phyloP scores from a whole-genome alignment of 345 rosid species.

The Raphanus raphanistrum region DNA sequence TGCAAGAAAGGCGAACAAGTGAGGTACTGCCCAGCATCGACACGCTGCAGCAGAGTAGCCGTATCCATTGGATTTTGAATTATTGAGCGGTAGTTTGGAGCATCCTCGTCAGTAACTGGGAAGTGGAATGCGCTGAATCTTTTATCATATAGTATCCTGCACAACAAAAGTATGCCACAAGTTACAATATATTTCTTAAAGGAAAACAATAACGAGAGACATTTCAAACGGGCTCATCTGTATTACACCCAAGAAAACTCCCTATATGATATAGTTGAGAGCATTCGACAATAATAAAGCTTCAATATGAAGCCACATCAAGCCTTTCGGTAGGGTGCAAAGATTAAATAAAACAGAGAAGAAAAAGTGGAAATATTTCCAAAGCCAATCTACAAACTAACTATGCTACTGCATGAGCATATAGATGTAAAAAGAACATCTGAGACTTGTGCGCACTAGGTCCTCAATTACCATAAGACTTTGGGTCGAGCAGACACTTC shows the following conservation, averaged over 20 bases:
- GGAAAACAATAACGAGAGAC: not conserved
- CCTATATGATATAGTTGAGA: not conserved
- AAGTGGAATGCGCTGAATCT: constrained; percentile 90
- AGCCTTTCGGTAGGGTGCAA: not conserved
- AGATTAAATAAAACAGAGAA: too few species aligned
- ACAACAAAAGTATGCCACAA: constrained; percentile 7
- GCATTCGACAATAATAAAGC: not conserved
- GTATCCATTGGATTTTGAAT: constrained; percentile 95
- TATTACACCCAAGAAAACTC: not conserved
- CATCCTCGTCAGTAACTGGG: constrained; percentile 95
- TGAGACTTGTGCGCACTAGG: not conserved
- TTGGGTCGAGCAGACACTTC: not conserved
- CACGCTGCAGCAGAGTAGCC: constrained; percentile 87
- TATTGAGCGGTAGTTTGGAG: constrained; percentile 84
- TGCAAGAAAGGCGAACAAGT: constrained; percentile 81
- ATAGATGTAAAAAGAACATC: not conserved
- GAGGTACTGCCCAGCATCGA: constrained; percentile 82
- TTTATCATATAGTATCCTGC: constrained; percentile 87
- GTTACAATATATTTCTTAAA: not conserved
- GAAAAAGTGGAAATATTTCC: too few species aligned
- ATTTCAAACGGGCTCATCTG: not conserved
- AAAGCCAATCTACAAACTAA: too few species aligned
- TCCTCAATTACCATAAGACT: constrained; percentile 4
- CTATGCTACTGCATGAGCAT: not conserved
- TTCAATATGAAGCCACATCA: not conserved